Evolutionary conservation across 208 protist genomes (phyloP).

Genomic region (Phytomonas sp.): DNA sequence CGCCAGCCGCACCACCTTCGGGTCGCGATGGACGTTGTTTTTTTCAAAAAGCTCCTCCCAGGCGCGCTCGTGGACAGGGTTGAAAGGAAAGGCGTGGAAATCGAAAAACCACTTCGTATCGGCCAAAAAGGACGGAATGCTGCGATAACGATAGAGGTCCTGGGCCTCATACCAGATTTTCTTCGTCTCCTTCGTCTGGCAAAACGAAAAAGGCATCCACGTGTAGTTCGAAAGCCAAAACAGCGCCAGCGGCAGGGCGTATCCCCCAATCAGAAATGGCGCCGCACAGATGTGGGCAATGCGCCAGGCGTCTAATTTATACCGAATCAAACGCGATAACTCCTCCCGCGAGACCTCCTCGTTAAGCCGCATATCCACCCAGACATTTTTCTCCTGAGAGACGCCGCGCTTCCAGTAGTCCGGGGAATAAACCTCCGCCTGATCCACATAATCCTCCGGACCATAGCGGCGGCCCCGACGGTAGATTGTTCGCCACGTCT

Average conservation of each 20-base stretch:
- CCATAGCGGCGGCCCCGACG: conserved; percentile 63
- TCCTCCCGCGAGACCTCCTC: conserved; percentile 79
- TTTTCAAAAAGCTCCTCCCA: conserved; percentile 91
- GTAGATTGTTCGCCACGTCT: conserved; percentile 79
- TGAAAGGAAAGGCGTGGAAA: conserved; percentile 77
- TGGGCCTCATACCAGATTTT: conserved; percentile 77
- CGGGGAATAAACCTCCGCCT: conserved; percentile 65
- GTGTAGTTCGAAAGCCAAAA: conserved; percentile 88
- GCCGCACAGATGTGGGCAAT: conserved; percentile 54
- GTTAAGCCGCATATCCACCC: conserved; percentile 85
- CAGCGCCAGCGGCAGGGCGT: conserved; percentile 57
- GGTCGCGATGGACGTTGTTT: conserved; percentile 87
- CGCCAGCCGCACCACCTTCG: conserved; percentile 63
- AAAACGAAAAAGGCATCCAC: conserved; percentile 71
- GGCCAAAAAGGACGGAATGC: conserved; percentile 69
- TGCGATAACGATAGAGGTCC: conserved; percentile 89
- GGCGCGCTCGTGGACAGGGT: conserved; percentile 60
- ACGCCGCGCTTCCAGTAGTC: conserved; percentile 85
- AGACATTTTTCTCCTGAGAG: conserved; percentile 88
- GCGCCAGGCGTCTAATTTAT: conserved; percentile 82
- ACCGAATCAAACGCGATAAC: conserved; percentile 69
- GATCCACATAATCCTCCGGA: conserved; percentile 68
- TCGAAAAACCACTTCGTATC: conserved; percentile 90
- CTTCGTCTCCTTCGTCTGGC: conserved; percentile 49
- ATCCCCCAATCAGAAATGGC: conserved; percentile 63